A percentile compares a stretch with the other conserved stretches of the same genome.
These are phyloP conservation scores for Podila epigama DNA, from an alignment of 192 early-diverging fungal genomes.

Conservation along the genomic window DNA sequence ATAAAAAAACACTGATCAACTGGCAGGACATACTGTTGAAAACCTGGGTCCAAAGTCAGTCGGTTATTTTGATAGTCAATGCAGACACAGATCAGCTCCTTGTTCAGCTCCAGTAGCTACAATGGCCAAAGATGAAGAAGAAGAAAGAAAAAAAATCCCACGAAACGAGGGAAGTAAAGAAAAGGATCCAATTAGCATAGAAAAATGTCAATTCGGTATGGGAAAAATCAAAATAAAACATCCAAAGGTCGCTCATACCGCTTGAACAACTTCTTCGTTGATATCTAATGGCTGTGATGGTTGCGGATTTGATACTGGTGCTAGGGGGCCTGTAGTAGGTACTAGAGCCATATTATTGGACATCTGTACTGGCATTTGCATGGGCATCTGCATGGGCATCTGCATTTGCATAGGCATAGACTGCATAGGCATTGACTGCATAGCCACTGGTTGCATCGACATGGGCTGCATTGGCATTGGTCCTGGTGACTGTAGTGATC, in stretches of 20 bases:
- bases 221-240: background rate
- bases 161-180: too few species aligned
- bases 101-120: constrained; percentile 36
- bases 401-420: too few species aligned
- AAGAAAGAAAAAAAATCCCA: background rate
- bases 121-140: background rate
- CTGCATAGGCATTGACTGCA: too few species aligned
- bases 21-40: constrained; percentile 24
- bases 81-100: constrained; percentile 41
- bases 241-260: constrained; percentile 6
- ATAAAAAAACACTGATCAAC: too few species aligned
- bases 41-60: constrained; percentile 22
- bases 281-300: constrained; percentile 17
- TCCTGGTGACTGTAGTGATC: background rate
- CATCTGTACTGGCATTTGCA: background rate
- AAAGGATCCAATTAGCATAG: too few species aligned
- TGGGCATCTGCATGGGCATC: background rate
- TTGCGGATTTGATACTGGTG: background rate
- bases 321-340: constrained; percentile 6
- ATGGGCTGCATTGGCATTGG: too few species aligned
- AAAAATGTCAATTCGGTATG: background rate
- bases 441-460: too few species aligned
- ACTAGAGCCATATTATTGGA: background rate
- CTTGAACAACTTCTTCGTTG: constrained; percentile 30
- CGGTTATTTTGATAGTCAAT: constrained; percentile 37